phyloP scores from a whole-genome alignment of 1,139 yeast genomes.

The Taiozyma sp. region DNA sequence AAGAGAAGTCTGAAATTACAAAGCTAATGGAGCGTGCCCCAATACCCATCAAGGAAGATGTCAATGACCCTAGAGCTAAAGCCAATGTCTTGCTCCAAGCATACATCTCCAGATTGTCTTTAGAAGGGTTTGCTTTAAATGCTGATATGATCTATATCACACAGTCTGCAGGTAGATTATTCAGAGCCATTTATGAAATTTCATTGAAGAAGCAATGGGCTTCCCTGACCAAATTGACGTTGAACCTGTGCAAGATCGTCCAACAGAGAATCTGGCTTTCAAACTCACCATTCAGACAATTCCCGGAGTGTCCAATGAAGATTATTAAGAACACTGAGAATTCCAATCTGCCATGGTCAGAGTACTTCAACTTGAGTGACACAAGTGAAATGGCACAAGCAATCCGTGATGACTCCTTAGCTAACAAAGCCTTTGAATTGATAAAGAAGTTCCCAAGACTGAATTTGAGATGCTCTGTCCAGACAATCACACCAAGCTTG shows the following conservation, averaged over 20 bases:
- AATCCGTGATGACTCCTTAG: constrained; percentile 64
- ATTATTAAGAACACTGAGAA: constrained; percentile 73
- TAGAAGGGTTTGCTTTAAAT: constrained; percentile 88
- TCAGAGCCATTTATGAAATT: constrained; percentile 83
- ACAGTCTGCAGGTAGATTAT: constrained; percentile 87
- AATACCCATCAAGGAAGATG: constrained; percentile 72
- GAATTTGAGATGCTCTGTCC: constrained; percentile 52
- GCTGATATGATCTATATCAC: constrained; percentile 93
- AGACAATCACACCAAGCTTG: constrained; percentile 72
- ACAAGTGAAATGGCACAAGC: constrained; percentile 82
- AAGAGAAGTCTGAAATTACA: constrained; percentile 74
- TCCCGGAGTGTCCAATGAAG: constrained; percentile 60
- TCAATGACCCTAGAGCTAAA: constrained; percentile 74
- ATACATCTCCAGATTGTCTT: constrained; percentile 65
- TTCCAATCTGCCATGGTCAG: constrained; percentile 78
- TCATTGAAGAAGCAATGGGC: constrained; percentile 74
- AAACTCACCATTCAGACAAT: constrained; percentile 84
- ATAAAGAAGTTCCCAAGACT: constrained; percentile 72
- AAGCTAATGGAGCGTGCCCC: constrained; percentile 76
- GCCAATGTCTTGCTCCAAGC: constrained; percentile 79
- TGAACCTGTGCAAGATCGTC: constrained; percentile 75
- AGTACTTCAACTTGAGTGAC: constrained; percentile 60
- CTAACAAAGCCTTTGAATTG: constrained; percentile 56
- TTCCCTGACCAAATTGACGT: constrained; percentile 47
- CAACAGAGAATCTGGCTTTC: constrained; percentile 82